Evolutionary conservation across 164 flowering plant species (phyloP).

Genomic region (Aristolochia californica): DNA sequence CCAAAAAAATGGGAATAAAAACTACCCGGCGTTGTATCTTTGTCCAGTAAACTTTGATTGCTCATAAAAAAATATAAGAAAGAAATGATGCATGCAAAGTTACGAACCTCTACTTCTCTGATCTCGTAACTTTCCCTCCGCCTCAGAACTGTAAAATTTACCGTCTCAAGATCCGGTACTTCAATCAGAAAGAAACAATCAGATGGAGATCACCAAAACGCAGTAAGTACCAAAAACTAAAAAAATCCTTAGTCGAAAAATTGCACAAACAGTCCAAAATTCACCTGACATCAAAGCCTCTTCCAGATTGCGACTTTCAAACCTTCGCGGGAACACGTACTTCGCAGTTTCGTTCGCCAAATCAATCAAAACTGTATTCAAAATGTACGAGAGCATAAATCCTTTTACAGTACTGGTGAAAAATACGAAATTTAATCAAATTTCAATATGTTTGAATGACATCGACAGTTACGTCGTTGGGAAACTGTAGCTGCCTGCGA

Average conservation of each 20-base stretch:
- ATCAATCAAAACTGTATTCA: conserved; percentile 49
- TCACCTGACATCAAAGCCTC: conserved; percentile 88
- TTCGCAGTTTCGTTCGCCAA: conserved; percentile 56
- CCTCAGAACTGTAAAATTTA: conserved; percentile 53
- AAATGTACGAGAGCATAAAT: background rate
- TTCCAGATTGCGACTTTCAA: conserved; percentile 64
- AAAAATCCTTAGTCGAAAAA: background rate
- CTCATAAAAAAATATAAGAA: background rate
- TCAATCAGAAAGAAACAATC: background rate
- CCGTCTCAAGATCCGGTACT: conserved; percentile 91
- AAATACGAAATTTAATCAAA: background rate
- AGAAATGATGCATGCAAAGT: background rate
- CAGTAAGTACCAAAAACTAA: background rate
- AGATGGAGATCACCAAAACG: conserved; percentile 1
- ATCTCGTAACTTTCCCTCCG: conserved; percentile 64
- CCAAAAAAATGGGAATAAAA: too few relatives aligned
- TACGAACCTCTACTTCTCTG: conserved; percentile 62
- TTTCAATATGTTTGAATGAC: too few relatives aligned
- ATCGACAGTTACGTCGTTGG: conserved; percentile 42
- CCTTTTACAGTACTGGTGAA: background rate
- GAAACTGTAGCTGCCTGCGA: conserved; percentile 60
- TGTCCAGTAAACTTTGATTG: too few relatives aligned
- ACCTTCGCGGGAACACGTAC: conserved; percentile 59
- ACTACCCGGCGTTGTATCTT: too few relatives aligned
- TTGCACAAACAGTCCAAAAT: background rate